Conservation (phyloP, 371 early-diverging fungal species). For the Mucor indicus region DNA sequence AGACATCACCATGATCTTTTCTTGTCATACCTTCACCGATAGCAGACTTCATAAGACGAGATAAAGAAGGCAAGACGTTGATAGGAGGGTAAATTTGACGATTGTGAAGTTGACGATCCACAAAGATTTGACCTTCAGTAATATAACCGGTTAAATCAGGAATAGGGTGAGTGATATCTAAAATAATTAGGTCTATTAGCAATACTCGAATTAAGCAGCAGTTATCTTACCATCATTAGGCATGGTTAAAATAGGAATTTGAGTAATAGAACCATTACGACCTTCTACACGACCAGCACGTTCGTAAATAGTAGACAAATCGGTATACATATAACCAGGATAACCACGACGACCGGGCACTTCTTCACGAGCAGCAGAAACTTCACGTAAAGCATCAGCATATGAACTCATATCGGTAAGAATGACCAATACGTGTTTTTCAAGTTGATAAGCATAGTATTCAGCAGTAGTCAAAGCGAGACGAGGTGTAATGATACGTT, state of each 20-base stretch:
- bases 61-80: conserved; percentile 99
- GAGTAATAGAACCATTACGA: conserved; percentile 99
- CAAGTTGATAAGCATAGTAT: conserved; percentile 99
- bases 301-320: conserved; percentile 99
- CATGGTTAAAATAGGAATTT: conserved; percentile 99
- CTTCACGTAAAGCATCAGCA: conserved; percentile 99
- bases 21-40: conserved; percentile 99
- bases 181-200: too few relatives aligned
- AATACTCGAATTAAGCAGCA: too few relatives aligned
- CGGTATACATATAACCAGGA: conserved; percentile 99
- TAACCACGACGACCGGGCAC: conserved; percentile 99
- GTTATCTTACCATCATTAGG: conserved; percentile 98
- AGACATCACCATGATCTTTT: conserved; percentile 99
- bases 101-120: conserved; percentile 99
- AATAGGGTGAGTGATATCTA: conserved; percentile 99
- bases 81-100: conserved; percentile 99
- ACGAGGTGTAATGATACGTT: conserved; percentile 99
- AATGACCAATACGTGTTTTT: conserved; percentile 99
- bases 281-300: conserved; percentile 99
- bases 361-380: conserved; percentile 99
- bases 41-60: conserved; percentile 99
- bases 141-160: conserved; percentile 99
- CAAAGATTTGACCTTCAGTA: conserved; percentile 99
- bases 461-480: conserved; percentile 99
- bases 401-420: conserved; percentile 99